Percentiles rank a stretch among this genome's conserved stretches.
phyloP scores from a whole-genome alignment of 1,139 yeast species.

The Pichia sp. region DNA sequence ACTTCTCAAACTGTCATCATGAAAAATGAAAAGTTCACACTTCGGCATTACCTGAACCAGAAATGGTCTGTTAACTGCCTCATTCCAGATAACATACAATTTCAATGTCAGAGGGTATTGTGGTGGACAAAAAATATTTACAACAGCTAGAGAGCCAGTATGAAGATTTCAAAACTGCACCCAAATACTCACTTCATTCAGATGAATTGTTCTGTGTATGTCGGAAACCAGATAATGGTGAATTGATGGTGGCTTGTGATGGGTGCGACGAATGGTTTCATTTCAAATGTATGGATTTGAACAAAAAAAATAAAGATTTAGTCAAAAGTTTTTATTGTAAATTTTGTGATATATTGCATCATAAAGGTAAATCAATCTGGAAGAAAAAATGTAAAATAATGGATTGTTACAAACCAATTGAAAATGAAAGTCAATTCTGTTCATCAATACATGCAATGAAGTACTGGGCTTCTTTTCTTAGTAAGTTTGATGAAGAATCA shows the following conservation, averaged over 20 bases:
- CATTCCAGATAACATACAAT: neutral
- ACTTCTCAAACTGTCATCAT: no score
- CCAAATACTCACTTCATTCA: slow-evolving; percentile 39
- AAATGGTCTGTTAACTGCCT: neutral
- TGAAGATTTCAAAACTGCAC: slow-evolving; percentile 37
- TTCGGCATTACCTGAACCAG: no score
- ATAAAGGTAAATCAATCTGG: slow-evolving; percentile 51
- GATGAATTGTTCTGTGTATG: slow-evolving; percentile 77
- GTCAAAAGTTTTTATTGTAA: slow-evolving; percentile 69
- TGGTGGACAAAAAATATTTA: slow-evolving; percentile 6
- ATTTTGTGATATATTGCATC: slow-evolving; percentile 49
- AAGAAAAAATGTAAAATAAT: slow-evolving; percentile 66
- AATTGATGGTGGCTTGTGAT: slow-evolving; percentile 87
- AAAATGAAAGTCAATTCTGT: slow-evolving; percentile 63
- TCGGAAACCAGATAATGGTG: slow-evolving; percentile 71
- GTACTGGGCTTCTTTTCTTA: slow-evolving; percentile 35
- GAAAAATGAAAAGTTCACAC: no score
- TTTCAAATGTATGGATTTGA: slow-evolving; percentile 65
- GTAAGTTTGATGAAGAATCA: slow-evolving; percentile 1
- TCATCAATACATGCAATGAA: slow-evolving; percentile 60
- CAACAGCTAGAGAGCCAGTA: slow-evolving; percentile 41
- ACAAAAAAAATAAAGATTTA: slow-evolving; percentile 46
- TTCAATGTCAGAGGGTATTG: neutral
- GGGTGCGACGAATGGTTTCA: slow-evolving; percentile 97
- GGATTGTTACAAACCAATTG: slow-evolving; percentile 55